Base-by-base conservation (phyloP, 2,329 filamentous ascomycete species). In the Alternaria sp. region DNA sequence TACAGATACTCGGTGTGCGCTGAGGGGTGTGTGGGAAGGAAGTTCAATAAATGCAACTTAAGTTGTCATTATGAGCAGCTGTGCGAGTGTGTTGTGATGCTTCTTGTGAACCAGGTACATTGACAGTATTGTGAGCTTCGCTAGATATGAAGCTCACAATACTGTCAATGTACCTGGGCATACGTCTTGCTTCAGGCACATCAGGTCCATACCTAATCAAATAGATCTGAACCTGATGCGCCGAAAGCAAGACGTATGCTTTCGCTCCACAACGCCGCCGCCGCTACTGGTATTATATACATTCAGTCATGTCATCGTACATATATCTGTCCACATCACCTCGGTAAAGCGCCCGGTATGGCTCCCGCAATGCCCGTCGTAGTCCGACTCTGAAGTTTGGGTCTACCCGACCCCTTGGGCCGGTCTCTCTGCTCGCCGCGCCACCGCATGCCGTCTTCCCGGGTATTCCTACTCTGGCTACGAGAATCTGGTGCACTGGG, bases 321-420 rank as follows among this genome's bases (percentile, higher is more conserved):
- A 21, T 2, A 23, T 23, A 23, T 5, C 21, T 21, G 5, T 23
- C 23, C 23, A 23, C 23, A n/a, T n/a, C n/a, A 70, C 25, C 71
- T 64, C 15, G 74, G 75, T 65, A 79, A 71, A 14, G 74, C 73
- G 2, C 76, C 76, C 0, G 78, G 77, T 73, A 79, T 77, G 21
- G 50, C 72, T 58, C 47, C 74, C 69, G 60, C 68, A 70, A 67
- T 72, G 69, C 60, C 71, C 60, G 57, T 70, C 65, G 64, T 68
- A 20, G 64, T 56, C 10, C 65, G 45, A 12, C 56, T 69, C 28
- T 60, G 59, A 3, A 63, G 53, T 6, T 59, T 64, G 4, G 69
- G 68, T 56, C 71, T 67, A 20, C 64, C 63, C 43, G 57, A 25
- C 45, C 47, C 60, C 14, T 28, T 25, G 11, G 44, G 47, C 23